Evolutionary conservation across 805 yeast species (phyloP).

Genomic region (Wickerhamiella azymoides): DNA sequence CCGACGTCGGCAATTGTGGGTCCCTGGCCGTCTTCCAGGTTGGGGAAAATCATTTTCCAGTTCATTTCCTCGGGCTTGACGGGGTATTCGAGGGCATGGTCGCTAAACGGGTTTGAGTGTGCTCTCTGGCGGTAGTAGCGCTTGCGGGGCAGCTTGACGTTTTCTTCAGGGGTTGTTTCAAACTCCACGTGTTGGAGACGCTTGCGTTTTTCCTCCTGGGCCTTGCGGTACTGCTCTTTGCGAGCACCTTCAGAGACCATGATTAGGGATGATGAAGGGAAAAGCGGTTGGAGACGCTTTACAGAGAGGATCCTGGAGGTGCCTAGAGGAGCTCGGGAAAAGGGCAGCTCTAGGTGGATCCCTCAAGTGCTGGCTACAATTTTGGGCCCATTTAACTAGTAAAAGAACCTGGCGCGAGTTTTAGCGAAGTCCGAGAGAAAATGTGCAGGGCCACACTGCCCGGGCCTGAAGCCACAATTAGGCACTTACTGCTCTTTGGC

Average conservation of each 20-base stretch:
- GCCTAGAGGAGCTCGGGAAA: no score
- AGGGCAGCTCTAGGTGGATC: no score
- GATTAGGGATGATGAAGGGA: not conserved
- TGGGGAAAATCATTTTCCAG: conserved; percentile 69
- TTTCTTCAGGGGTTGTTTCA: conserved; percentile 21
- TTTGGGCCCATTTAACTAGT: no score
- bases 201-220: conserved; percentile 37
- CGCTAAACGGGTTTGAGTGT: conserved; percentile 94
- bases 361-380: no score
- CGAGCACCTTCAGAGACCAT: conserved; percentile 17
- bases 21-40: conserved; percentile 29
- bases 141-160: conserved; percentile 52
- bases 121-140: conserved; percentile 92
- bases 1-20: conserved; percentile 88
- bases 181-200: conserved; percentile 35
- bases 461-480: no score
- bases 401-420: no score
- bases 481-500: no score
- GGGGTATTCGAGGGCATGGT: conserved; percentile 86
- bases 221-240: conserved; percentile 26
- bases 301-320: no score
- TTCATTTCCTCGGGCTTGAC: conserved; percentile 68
- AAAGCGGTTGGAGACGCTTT: no score
- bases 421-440: no score
- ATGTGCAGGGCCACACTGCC: no score